Base-by-base conservation (phyloP, 2,329 filamentous ascomycete genomes). In the Ceratocystis variospora region DNA sequence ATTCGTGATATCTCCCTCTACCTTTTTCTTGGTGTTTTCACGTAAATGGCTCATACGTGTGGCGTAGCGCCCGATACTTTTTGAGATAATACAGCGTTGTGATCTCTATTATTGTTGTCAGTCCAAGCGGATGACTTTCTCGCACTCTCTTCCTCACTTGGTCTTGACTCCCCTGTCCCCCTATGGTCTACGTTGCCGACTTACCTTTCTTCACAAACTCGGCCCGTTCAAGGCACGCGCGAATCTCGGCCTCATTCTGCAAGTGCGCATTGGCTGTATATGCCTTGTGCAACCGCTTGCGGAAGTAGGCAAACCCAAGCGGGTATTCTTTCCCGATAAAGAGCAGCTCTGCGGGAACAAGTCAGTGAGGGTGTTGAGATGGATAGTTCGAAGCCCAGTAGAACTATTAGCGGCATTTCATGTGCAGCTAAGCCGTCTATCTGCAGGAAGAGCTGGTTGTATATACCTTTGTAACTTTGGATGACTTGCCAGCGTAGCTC, bases 81-180 rank as follows among this genome's bases (percentile, higher is more conserved):
- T 95, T 96, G 72, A 96, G 80, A 78, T 94, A 96, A 76, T 96
- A 96, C 89, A 97, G 74, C 19, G 91, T 87, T 77, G 96, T 92
- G 68, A 97, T 90, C 75, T 96, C 93, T 94, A 57, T 19, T 17
- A 22, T 22, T 48, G 17, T 10, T 62, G 64, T 68, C 37, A 69
- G 63, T 15, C 41, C 12, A 41, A 5, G 37, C 12, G 15, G 12
- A 41, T 41, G 3, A 4, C 37, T 15, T 41, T 12, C 10, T 41
- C 8, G 37, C 1, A 41, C 15, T 41, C 37, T 41, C 10, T 12
- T 41, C 10, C 37, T 41, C 37, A 10, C 12, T 15, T 41, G 37
- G 3, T 55, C 25, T 15, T 25, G 15, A 15, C 3, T 6, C 19
- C 19, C 50, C 50, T 22, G 8, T 15, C 28, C 19, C 25, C 50